A percentile compares a stretch with the other conserved stretches of the same genome.
Evolutionary conservation across 495 filamentous ascomycete genomes (phyloP).

Genomic region (Penicillium angulare): DNA sequence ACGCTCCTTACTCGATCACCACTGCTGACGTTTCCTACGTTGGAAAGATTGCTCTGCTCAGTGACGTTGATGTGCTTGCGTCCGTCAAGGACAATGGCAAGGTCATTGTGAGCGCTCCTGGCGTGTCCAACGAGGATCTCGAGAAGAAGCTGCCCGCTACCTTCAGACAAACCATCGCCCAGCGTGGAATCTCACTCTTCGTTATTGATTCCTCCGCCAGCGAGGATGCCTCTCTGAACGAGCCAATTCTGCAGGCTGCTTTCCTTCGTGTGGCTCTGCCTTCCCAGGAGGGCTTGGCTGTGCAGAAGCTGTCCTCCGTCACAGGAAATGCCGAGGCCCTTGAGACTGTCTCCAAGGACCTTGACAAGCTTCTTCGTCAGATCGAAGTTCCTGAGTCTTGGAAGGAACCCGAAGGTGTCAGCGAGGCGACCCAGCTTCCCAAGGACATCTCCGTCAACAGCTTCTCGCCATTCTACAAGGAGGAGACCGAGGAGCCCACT

Average conservation of each 20-base stretch:
- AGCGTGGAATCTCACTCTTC: constrained; percentile 66
- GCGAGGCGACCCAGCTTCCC: constrained; percentile 49
- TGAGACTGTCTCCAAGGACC: constrained; percentile 59
- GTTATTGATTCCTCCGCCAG: constrained; percentile 65
- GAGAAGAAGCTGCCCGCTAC: constrained; percentile 78
- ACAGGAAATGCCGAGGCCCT: constrained; percentile 55
- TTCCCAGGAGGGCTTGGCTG: constrained; percentile 47
- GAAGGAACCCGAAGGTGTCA: constrained; percentile 64
- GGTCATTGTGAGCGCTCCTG: constrained; percentile 71
- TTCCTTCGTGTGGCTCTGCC: constrained; percentile 74
- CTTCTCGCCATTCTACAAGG: constrained; percentile 79
- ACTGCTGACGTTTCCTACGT: constrained; percentile 77
- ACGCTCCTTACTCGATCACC: constrained; percentile 77
- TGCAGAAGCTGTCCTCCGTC: constrained; percentile 58
- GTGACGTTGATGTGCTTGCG: constrained; percentile 67
- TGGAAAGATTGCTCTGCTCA: constrained; percentile 73
- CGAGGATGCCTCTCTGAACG: constrained; percentile 60
- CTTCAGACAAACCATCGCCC: constrained; percentile 64
- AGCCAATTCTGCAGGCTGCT: constrained; percentile 66
- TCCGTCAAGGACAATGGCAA: constrained; percentile 69
- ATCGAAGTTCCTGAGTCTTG: constrained; percentile 77
- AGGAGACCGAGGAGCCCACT: constrained; percentile 62
- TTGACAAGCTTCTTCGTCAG: constrained; percentile 66
- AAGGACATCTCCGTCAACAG: constrained; percentile 68
- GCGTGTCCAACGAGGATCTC: constrained; percentile 79